A percentile compares a stretch with the other conserved stretches of the same genome.
Conservation (phyloP, 2,329 filamentous ascomycete genomes). For the Cercospora sp. region DNA sequence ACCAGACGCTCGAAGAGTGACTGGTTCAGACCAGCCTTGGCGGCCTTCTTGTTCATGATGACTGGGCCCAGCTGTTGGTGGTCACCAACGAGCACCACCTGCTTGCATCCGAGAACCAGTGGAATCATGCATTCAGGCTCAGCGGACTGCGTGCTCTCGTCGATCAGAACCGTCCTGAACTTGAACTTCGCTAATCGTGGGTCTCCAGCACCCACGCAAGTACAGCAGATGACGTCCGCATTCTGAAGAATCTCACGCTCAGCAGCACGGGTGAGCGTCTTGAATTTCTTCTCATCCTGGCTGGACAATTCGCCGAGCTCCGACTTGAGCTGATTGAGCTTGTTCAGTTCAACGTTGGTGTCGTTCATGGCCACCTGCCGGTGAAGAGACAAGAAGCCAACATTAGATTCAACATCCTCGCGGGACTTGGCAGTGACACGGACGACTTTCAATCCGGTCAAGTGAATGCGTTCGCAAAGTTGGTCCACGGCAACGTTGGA, state of each 20-base stretch:
- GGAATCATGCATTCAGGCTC: slow-evolving; percentile 99
- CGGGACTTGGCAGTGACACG: slow-evolving; percentile 98
- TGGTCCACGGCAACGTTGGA: slow-evolving; percentile 99
- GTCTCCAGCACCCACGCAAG: slow-evolving; percentile 94
- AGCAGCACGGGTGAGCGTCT: slow-evolving; percentile 87
- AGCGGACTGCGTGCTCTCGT: slow-evolving; percentile 96
- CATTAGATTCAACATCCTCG: slow-evolving; percentile 97
- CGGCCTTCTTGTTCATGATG: slow-evolving; percentile 99
- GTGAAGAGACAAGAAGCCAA: slow-evolving; percentile 91
- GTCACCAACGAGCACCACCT: slow-evolving; percentile 96
- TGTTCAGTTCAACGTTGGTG: slow-evolving; percentile 88
- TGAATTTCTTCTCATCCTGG: slow-evolving; percentile 98
- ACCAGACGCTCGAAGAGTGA: slow-evolving; percentile 97
- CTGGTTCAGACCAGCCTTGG: slow-evolving; percentile 95
- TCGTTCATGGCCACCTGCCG: slow-evolving; percentile 97
- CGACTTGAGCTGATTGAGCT: slow-evolving; percentile 87
- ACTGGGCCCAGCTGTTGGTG: slow-evolving; percentile 97
- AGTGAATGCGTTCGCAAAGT: slow-evolving; percentile 93
- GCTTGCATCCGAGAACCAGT: slow-evolving; percentile 93
- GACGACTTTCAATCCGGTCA: slow-evolving; percentile 92
- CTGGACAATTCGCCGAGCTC: slow-evolving; percentile 89
- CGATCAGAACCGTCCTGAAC: slow-evolving; percentile 95
- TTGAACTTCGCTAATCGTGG: slow-evolving; percentile 95
- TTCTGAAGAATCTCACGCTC: slow-evolving; percentile 94
- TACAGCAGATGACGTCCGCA: slow-evolving; percentile 98